These are phyloP conservation scores for Nothomitra cinnamomea DNA, from an alignment of 2,329 filamentous ascomycete genomes.

Conservation along the genomic window DNA sequence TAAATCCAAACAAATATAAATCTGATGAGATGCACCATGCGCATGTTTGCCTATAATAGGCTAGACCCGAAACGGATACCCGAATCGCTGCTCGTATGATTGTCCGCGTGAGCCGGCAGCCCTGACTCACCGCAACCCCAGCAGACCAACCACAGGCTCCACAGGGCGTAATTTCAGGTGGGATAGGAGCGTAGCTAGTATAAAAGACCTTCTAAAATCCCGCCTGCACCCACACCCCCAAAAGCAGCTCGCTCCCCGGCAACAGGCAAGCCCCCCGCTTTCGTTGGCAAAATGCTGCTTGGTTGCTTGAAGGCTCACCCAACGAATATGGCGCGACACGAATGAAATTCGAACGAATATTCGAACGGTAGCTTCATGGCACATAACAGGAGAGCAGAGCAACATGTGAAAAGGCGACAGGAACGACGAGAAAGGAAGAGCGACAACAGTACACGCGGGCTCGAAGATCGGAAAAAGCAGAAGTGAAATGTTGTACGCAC, in stretches of 20 bases:
- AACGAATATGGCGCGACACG: constrained; percentile 7
- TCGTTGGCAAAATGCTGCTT: constrained; percentile 1
- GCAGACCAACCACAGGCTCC: not conserved
- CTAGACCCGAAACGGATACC: not conserved
- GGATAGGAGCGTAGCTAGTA: not conserved
- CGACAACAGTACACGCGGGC: constrained; percentile 7
- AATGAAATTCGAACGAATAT: constrained; percentile 6
- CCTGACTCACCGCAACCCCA: not conserved
- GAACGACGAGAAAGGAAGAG: not conserved
- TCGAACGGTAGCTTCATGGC: constrained; percentile 2
- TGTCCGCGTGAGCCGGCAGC: not conserved
- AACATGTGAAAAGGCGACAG: constrained; percentile 7
- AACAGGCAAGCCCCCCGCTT: not conserved
- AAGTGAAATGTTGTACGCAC: constrained; percentile 36
- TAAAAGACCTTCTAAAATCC: constrained; percentile 4
- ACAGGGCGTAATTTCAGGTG: not conserved
- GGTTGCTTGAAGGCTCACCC: not conserved
- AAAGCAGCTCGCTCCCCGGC: constrained; percentile 5
- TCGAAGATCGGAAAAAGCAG: constrained; percentile 1
- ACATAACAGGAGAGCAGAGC: constrained; percentile 9
- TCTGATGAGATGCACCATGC: not conserved
- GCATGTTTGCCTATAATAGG: not conserved
- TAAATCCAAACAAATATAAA: too few relatives aligned
- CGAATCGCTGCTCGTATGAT: not conserved
- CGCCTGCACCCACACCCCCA: constrained; percentile 3